Evolutionary conservation across 2,329 filamentous ascomycete species (phyloP).

Genomic region (Penicillium concentricum): DNA sequence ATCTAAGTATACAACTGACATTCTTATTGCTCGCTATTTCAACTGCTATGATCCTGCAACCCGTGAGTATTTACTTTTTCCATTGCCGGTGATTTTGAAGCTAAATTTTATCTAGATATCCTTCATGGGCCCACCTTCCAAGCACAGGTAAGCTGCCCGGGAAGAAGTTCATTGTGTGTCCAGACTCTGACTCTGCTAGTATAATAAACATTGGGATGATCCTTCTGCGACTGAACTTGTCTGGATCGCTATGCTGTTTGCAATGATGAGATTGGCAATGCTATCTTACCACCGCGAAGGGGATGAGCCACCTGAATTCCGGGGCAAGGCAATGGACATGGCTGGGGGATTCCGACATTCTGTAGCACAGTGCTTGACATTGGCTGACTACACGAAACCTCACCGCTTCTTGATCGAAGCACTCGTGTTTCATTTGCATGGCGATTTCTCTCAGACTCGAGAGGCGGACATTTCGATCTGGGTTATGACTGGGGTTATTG

Average conservation of each 20-base stretch:
- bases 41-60: slow-evolving; percentile 70
- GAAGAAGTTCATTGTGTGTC: background rate
- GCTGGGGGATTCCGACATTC: slow-evolving; percentile 49
- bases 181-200: slow-evolving; percentile 41
- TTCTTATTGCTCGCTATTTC: slow-evolving; percentile 85
- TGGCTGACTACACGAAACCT: slow-evolving; percentile 64
- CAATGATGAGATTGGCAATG: slow-evolving; percentile 64
- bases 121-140: slow-evolving; percentile 85
- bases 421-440: slow-evolving; percentile 61
- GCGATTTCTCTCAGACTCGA: slow-evolving; percentile 58
- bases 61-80: slow-evolving; percentile 45
- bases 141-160: slow-evolving; percentile 56
- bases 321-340: slow-evolving; percentile 53
- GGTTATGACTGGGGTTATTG: slow-evolving; percentile 60
- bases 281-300: slow-evolving; percentile 62
- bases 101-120: slow-evolving; percentile 50
- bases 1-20: slow-evolving; percentile 76
- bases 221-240: slow-evolving; percentile 57
- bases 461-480: slow-evolving; percentile 62
- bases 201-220: slow-evolving; percentile 62
- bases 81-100: background rate
- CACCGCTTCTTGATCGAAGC: slow-evolving; percentile 61
- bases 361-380: slow-evolving; percentile 62
- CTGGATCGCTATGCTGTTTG: slow-evolving; percentile 63
- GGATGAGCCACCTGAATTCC: slow-evolving; percentile 64